A percentile compares a stretch with the other conserved stretches of the same genome.
These are phyloP conservation scores for Fusarium sp. DNA, from an alignment of 2,329 filamentous ascomycete species.

Conservation along the genomic window DNA sequence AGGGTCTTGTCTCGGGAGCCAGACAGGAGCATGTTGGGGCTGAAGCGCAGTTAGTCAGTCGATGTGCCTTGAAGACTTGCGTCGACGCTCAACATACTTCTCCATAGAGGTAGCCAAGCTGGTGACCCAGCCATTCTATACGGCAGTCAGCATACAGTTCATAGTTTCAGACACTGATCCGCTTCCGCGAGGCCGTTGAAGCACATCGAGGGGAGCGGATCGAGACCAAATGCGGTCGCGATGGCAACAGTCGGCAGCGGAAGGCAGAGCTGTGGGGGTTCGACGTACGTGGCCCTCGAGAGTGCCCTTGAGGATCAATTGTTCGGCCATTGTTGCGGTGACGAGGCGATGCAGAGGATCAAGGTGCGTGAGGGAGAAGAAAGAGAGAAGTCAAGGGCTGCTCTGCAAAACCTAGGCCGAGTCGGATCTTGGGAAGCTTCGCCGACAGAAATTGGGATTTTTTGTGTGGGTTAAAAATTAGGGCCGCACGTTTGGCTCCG, in stretches of 20 bases:
- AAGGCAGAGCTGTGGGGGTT: conserved; percentile 38
- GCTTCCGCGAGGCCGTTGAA: conserved; percentile 27
- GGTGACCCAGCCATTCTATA: conserved; percentile 96
- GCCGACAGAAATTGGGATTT: conserved; percentile 59
- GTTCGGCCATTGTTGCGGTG: conserved; percentile 83
- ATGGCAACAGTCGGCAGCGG: conserved; percentile 37
- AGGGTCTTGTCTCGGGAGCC: conserved; percentile 97
- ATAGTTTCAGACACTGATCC: conserved; percentile 18
- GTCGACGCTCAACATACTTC: conserved; percentile 77
- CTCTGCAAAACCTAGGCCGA: conserved; percentile 51
- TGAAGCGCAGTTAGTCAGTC: conserved; percentile 50
- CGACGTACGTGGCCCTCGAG: conserved; percentile 92
- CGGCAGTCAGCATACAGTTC: conserved; percentile 47
- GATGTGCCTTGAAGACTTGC: conserved; percentile 13
- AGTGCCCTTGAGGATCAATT: conserved; percentile 96
- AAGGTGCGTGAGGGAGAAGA: conserved; percentile 56
- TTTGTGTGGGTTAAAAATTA: conserved; percentile 70
- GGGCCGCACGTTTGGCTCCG: conserved; percentile 57
- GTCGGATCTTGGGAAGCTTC: conserved; percentile 48
- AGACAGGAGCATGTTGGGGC: conserved; percentile 99
- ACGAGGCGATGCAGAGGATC: conserved; percentile 59
- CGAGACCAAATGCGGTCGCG: conserved; percentile 34
- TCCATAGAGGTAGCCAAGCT: conserved; percentile 98
- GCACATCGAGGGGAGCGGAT: conserved; percentile 32
- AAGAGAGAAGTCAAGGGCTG: conserved; percentile 50